phyloP scores from a whole-genome alignment of 75 land plant genomes.

The Cupressus sempervirens region DNA sequence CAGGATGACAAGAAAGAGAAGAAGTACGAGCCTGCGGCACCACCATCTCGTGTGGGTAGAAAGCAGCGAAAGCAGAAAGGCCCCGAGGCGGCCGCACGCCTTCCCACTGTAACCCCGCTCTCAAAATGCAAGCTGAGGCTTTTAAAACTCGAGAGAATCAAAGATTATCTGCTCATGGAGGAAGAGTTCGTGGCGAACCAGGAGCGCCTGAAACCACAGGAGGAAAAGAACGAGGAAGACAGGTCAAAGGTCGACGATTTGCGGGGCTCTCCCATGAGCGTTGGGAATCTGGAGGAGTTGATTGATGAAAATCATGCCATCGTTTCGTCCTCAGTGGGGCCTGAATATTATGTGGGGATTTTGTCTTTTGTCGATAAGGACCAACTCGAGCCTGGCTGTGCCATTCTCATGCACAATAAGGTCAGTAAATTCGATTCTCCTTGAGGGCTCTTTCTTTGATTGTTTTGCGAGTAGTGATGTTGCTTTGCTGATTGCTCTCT shows the following conservation, averaged over 20 bases:
- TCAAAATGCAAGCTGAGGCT: slow-evolving; percentile 85
- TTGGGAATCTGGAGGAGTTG: slow-evolving; percentile 81
- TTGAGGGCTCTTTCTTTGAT: too few relatives aligned
- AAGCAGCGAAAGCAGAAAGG: slow-evolving; percentile 94
- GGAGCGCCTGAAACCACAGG: slow-evolving; percentile 87
- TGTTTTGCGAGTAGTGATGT: too few relatives aligned
- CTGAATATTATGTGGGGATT: slow-evolving; percentile 83
- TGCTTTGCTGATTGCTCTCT: too few relatives aligned
- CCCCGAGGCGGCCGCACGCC: slow-evolving; percentile 79
- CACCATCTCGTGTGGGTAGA: slow-evolving; percentile 79
- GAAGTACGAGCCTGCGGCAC: slow-evolving; percentile 84
- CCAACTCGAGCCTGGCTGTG: slow-evolving; percentile 88
- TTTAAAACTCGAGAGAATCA: slow-evolving; percentile 82
- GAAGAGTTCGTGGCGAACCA: slow-evolving; percentile 85
- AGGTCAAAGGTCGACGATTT: slow-evolving; percentile 86
- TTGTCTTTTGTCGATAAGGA: slow-evolving; percentile 89
- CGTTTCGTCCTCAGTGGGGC: slow-evolving; percentile 83
- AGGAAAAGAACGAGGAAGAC: slow-evolving; percentile 89
- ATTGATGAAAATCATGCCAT: slow-evolving; percentile 93
- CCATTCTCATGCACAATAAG: slow-evolving; percentile 94
- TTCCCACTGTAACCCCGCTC: slow-evolving; percentile 74
- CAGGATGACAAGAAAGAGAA: slow-evolving; percentile 71
- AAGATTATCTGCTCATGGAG: slow-evolving; percentile 85
- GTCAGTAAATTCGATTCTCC: slow-evolving; percentile 8
- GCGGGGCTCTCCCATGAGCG: slow-evolving; percentile 89